A percentile compares a stretch with the other conserved stretches of the same genome.
Evolutionary conservation across 768 basidiomycete genomes (phyloP).

Genomic region (Lanmaoa rubissima): DNA sequence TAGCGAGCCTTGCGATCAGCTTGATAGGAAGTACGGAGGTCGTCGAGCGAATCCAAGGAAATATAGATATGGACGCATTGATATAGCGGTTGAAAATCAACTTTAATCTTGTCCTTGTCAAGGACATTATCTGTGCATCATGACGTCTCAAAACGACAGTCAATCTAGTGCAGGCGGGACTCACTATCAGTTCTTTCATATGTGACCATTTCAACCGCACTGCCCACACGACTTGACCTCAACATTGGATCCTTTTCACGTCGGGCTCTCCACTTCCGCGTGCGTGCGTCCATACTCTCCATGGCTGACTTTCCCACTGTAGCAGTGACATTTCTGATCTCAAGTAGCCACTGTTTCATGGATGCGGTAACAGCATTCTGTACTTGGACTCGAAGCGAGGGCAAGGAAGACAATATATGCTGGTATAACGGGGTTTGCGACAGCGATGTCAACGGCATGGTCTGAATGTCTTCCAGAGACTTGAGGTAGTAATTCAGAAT

Average conservation of each 20-base stretch:
- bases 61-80: conserved; percentile 98
- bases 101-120: conserved; percentile 82
- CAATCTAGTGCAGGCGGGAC: conserved; percentile 27
- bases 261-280: conserved; percentile 77
- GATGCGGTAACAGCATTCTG: conserved; percentile 93
- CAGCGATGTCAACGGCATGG: conserved; percentile 82
- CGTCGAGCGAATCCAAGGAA: conserved; percentile 85
- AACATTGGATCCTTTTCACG: conserved; percentile 84
- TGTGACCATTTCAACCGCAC: conserved; percentile 87
- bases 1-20: conserved; percentile 83
- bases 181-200: conserved; percentile 94
- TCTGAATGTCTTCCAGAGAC: conserved; percentile 95
- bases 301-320: conserved; percentile 85
- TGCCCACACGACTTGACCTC: conserved; percentile 76
- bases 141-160: conserved; percentile 9
- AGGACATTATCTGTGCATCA: conserved; percentile 71
- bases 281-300: conserved; percentile 84
- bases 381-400: conserved; percentile 84
- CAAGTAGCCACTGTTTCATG: conserved; percentile 95
- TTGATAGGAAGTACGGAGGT: conserved; percentile 89
- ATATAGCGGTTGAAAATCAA: conserved; percentile 94
- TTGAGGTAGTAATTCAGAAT: conserved; percentile 39
- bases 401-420: conserved; percentile 86
- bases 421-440: conserved; percentile 93
- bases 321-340: conserved; percentile 85